These are phyloP conservation scores for Harringtonia lauricola DNA, from an alignment of 2,329 filamentous ascomycete genomes.

Conservation along the genomic window DNA sequence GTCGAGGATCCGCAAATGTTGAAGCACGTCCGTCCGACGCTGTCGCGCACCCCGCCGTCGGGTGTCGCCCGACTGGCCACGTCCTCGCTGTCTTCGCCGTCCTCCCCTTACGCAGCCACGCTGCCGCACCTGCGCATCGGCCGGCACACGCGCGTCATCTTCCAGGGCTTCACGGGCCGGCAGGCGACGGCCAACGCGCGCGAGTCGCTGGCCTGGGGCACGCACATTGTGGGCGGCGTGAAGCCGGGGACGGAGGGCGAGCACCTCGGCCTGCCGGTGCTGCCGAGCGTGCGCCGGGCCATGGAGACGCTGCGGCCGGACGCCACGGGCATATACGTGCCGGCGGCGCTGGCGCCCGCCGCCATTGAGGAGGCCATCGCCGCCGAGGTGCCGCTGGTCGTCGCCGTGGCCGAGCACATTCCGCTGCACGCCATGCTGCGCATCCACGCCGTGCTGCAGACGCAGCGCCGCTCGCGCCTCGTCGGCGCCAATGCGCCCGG, in stretches of 20 bases:
- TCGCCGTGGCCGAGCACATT: conserved; percentile 71
- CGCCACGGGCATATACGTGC: conserved; percentile 70
- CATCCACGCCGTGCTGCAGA: conserved; percentile 56
- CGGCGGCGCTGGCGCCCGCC: conserved; percentile 58
- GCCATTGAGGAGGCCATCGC: conserved; percentile 75
- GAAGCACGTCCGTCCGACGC: neutral
- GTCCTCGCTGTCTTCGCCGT: too few species aligned
- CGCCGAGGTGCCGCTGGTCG: conserved; percentile 66
- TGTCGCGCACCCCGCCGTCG: neutral
- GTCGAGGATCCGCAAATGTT: too few species aligned
- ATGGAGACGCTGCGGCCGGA: conserved; percentile 61
- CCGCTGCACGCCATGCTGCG: conserved; percentile 68
- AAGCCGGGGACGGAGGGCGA: conserved; percentile 40
- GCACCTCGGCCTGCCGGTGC: conserved; percentile 61
- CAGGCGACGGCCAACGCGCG: conserved; percentile 65
- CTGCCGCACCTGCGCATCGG: conserved; percentile 26
- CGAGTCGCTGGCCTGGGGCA: conserved; percentile 68
- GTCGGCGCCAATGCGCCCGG: conserved; percentile 76
- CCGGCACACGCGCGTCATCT: conserved; percentile 27
- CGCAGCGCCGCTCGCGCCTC: conserved; percentile 59
- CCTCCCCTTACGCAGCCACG: conserved; percentile 19
- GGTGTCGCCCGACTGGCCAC: too few species aligned
- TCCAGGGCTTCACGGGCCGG: conserved; percentile 29
- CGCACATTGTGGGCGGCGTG: conserved; percentile 69
- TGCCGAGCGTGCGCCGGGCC: conserved; percentile 57